Conservation (phyloP, 257 asterid species). For the Eucommia ulmoides region DNA sequence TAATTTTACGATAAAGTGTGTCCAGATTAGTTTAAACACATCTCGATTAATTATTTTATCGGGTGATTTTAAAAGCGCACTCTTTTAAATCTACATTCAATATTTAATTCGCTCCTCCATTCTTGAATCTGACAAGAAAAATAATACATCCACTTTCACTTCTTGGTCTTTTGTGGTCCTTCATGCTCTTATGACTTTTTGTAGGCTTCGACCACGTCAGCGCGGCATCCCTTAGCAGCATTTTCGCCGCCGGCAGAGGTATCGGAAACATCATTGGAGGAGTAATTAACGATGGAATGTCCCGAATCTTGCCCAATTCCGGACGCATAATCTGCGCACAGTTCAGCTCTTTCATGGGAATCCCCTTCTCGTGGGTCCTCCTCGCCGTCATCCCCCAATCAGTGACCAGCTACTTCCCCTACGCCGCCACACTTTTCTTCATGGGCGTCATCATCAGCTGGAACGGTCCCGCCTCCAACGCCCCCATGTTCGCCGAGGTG, state of each 20-base stretch:
- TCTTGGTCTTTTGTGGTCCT: too few relatives aligned
- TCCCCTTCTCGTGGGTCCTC: constrained; percentile 76
- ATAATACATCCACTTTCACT: too few relatives aligned
- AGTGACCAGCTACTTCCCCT: constrained; percentile 45
- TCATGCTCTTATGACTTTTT: too few relatives aligned
- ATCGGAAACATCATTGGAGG: constrained; percentile 82
- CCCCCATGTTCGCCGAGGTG: constrained; percentile 94
- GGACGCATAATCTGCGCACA: constrained; percentile 95
- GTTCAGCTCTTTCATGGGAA: constrained; percentile 82
- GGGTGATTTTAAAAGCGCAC: too few relatives aligned
- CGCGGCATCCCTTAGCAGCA: constrained; percentile 64
- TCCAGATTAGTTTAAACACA: too few relatives aligned
- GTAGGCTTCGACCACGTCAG: constrained; percentile 90
- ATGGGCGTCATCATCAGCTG: constrained; percentile 94
- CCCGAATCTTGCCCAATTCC: constrained; percentile 52
- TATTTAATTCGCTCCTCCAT: too few relatives aligned
- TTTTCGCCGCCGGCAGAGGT: constrained; percentile 88
- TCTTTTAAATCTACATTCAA: too few relatives aligned
- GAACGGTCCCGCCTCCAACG: constrained; percentile 78
- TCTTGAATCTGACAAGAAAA: too few relatives aligned
- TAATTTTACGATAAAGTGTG: too few relatives aligned
- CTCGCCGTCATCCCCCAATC: constrained; percentile 55
- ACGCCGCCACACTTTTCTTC: constrained; percentile 53
- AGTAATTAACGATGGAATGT: constrained; percentile 62
- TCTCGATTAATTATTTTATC: too few relatives aligned